Evolutionary conservation across 2,329 filamentous ascomycete genomes (phyloP).

Genomic region (Trichoderma sp.): DNA sequence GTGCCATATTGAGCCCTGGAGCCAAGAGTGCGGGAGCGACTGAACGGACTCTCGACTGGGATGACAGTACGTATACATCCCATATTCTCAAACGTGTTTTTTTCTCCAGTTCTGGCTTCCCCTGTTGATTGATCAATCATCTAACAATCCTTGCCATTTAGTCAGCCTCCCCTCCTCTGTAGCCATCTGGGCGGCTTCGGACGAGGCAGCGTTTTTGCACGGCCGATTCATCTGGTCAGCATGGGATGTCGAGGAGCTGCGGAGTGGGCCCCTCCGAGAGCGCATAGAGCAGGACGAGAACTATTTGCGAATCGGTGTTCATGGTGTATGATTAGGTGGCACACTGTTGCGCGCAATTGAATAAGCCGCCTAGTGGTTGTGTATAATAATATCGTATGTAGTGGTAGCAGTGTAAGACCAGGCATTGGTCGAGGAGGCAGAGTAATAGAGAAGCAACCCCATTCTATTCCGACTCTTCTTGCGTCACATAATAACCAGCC

Average conservation of each 20-base stretch:
- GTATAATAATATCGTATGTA: background rate
- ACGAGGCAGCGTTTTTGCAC: slow-evolving; percentile 47
- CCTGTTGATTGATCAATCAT: background rate
- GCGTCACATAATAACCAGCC: background rate
- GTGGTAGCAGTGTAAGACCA: background rate
- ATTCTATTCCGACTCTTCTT: background rate
- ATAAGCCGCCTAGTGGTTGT: background rate
- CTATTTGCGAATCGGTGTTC: slow-evolving; percentile 2
- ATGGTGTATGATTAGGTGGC: slow-evolving; percentile 1
- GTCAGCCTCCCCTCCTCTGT: slow-evolving; percentile 39
- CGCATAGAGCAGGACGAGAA: slow-evolving; percentile 17
- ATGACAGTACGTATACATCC: background rate
- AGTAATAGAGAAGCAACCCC: background rate
- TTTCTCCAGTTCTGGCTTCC: background rate
- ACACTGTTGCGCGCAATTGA: background rate
- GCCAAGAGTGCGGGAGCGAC: slow-evolving; percentile 25
- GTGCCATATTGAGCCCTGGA: slow-evolving; percentile 34
- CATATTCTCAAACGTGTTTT: no score
- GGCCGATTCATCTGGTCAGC: slow-evolving; percentile 48
- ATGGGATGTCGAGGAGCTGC: slow-evolving; percentile 52
- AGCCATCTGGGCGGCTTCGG: slow-evolving; percentile 39
- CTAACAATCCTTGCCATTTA: slow-evolving; percentile 7
- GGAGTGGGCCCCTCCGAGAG: slow-evolving; percentile 10
- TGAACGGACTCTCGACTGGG: background rate
- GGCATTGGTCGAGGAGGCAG: background rate